These are phyloP conservation scores for Lactarius trivialis DNA, from an alignment of 768 basidiomycete species.

Conservation along the genomic window DNA sequence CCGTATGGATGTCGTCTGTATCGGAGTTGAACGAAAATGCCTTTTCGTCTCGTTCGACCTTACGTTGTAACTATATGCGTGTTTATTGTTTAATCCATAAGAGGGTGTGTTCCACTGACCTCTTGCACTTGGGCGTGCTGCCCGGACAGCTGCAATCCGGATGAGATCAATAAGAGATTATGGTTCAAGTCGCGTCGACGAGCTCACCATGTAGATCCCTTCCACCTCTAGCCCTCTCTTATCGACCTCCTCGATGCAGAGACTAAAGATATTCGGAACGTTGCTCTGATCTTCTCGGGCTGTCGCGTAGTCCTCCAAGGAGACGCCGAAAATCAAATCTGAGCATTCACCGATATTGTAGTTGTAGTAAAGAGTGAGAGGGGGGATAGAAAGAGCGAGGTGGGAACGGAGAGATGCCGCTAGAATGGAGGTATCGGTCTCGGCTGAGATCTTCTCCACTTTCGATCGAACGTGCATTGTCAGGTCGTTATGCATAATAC, in stretches of 20 bases:
- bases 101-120: slow-evolving; percentile 35
- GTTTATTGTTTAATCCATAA: slow-evolving; percentile 3
- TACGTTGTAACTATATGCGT: slow-evolving; percentile 61
- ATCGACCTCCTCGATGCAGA: slow-evolving; percentile 82
- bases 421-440: slow-evolving; percentile 58
- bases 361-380: slow-evolving; percentile 68
- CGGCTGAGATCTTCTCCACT: slow-evolving; percentile 61
- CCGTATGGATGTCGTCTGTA: slow-evolving; percentile 73
- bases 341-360: slow-evolving; percentile 76
- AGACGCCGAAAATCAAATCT: slow-evolving; percentile 86
- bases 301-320: slow-evolving; percentile 82
- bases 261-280: slow-evolving; percentile 70
- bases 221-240: slow-evolving; percentile 69
- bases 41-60: slow-evolving; percentile 77
- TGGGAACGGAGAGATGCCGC: slow-evolving; percentile 49
- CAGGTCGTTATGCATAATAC: slow-evolving; percentile 66
- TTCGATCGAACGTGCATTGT: slow-evolving; percentile 55
- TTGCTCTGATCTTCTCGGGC: slow-evolving; percentile 67
- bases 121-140: slow-evolving; percentile 79
- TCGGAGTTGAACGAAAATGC: slow-evolving; percentile 64
- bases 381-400: slow-evolving; percentile 61
- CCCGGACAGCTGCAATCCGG: slow-evolving; percentile 58
- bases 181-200: background rate
- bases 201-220: slow-evolving; percentile 69
- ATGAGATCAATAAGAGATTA: no score